A percentile compares a stretch with the other conserved stretches of the same genome.
Conservation (phyloP, 345 rosid species). For the Eucalyptus sp. region DNA sequence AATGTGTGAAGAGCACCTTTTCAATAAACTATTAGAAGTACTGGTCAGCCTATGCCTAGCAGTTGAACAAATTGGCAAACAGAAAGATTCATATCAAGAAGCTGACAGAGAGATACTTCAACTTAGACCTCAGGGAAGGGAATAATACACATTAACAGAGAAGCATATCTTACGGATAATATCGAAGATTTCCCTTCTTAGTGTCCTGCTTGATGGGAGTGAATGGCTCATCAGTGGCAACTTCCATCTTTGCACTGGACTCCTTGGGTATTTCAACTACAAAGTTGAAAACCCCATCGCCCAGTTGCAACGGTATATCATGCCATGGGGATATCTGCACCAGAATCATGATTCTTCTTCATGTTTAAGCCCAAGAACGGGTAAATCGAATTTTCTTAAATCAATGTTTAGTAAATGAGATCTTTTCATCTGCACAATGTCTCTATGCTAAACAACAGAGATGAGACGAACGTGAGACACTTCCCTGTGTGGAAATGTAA, state of each 20-base stretch:
- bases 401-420: not conserved
- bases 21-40: not conserved
- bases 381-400: not conserved
- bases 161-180: conserved; percentile 43
- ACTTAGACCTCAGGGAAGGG: not conserved
- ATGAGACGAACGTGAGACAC: not conserved
- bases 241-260: conserved; percentile 95
- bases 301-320: conserved; percentile 74
- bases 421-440: not conserved
- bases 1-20: not conserved
- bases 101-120: not conserved
- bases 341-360: not conserved
- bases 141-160: not conserved
- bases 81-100: not conserved
- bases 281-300: conserved; percentile 75
- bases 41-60: not conserved
- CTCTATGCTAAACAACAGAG: not conserved
- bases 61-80: not conserved
- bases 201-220: conserved; percentile 95
- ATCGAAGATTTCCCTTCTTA: conserved; percentile 62
- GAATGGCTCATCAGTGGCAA: conserved; percentile 83
- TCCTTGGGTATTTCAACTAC: conserved; percentile 90
- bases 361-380: not conserved
- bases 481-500: not conserved
- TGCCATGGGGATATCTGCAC: conserved; percentile 94